Conservation (phyloP, 2,329 filamentous ascomycete genomes). For the Fusarium oligoseptatum region DNA sequence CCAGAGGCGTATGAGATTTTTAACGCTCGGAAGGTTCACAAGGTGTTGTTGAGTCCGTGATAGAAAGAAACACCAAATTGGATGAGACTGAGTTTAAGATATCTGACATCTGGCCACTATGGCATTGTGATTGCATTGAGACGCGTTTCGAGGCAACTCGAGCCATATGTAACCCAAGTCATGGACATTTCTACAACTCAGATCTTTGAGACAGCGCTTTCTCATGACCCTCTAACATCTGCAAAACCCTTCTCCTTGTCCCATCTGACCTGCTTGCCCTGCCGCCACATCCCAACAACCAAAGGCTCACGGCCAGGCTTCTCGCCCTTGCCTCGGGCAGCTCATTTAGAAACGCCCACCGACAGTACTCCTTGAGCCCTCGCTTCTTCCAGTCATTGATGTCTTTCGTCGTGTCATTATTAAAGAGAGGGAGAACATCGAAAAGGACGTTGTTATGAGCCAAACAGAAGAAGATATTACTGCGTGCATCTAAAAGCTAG, state of each 20-base stretch:
- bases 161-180: neutral
- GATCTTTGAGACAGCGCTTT: neutral
- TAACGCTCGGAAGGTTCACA: slow-evolving; percentile 9
- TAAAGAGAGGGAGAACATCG: neutral
- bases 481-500: neutral
- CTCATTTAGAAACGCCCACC: neutral
- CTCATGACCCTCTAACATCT: neutral
- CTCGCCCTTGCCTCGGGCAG: neutral
- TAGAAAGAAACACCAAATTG: neutral
- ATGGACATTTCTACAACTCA: accelerated
- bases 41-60: neutral
- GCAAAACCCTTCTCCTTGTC: neutral
- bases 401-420: neutral
- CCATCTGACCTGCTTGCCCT: neutral
- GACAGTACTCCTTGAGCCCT: neutral
- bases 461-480: neutral
- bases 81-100: neutral
- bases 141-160: neutral
- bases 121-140: accelerated
- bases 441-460: neutral
- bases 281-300: neutral
- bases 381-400: neutral
- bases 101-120: neutral
- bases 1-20: slow-evolving; percentile 19
- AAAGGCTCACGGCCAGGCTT: neutral